Evolutionary conservation across 2,329 filamentous ascomycete species (phyloP).

Genomic region (Fusarium haematococcum): DNA sequence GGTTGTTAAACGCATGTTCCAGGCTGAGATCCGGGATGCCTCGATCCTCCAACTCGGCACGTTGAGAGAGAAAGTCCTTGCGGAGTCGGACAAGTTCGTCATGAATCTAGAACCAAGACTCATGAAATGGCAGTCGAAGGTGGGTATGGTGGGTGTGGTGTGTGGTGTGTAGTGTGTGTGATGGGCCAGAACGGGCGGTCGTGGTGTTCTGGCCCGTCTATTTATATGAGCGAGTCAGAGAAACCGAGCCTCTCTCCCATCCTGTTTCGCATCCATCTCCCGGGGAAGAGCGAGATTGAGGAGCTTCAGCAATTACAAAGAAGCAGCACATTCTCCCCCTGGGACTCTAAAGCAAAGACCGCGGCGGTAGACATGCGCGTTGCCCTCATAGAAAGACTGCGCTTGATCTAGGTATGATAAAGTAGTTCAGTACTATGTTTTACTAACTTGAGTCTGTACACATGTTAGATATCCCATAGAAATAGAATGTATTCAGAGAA

Average conservation of each 20-base stretch:
- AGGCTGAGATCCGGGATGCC: background rate
- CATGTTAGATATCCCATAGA: background rate
- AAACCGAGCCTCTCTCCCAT: background rate
- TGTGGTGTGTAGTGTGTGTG: too few species aligned
- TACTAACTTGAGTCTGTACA: background rate
- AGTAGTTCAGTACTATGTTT: background rate
- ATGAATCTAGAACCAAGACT: background rate
- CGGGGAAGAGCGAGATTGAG: background rate
- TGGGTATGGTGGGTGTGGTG: too few species aligned
- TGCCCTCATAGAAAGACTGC: background rate
- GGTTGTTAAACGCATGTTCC: background rate
- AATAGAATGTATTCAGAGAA: background rate
- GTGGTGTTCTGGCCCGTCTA: background rate
- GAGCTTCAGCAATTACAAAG: background rate
- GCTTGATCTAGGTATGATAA: background rate
- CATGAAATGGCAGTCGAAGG: background rate
- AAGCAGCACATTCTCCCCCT: background rate
- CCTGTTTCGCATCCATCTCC: background rate
- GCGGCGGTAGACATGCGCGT: background rate
- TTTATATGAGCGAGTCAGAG: background rate
- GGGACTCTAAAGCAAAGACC: background rate
- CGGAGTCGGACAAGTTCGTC: background rate
- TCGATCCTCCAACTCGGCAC: background rate
- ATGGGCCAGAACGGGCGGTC: too few species aligned
- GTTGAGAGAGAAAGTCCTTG: background rate